Base-by-base conservation (phyloP, 768 basidiomycete species). In the Phaffia australis region DNA sequence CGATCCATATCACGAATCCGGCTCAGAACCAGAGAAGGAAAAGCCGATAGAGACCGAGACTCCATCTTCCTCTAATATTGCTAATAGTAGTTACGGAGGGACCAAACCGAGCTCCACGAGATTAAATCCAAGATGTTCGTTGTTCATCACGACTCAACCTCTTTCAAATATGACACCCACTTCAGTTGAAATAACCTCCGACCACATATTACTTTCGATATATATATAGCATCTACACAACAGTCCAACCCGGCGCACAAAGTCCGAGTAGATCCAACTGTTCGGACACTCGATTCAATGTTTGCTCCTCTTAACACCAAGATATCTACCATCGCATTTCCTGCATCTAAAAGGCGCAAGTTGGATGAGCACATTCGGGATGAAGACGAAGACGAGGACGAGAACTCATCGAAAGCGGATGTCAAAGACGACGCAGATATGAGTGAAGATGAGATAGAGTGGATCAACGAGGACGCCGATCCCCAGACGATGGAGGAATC, bases 281-380 rank as follows among this genome's bases (percentile, higher is more conserved):
- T 93, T 66, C 84, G 93, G 47, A 98, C 93, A 0, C 81, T 99
- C 19, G 94, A 98, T 73, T 91, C 91, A 0, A 95, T 72, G 71
- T 87, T 97, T 69, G 86, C 86, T 1, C 84, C 3, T 79, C 80
- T 7, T 82, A 78, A 72, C 60, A 60, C 66, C 73, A 70, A 60
- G 52, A 46, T 15, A 48, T 35, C 46, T 30, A 32, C 14, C 4
- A 50, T 8, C 59, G 8, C 18, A 46, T 42, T 11, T 35, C 46
- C 59, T 49, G 16, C 35, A 23, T 58, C 30, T 9, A 67, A 67
- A n/a, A 60, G 66, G 49, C 60, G 62, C 18, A 50, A 54, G 51
- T 32, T 56, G 19, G 35, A 42, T 46, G 54, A 64, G 14, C 54
- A 54, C 7, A 25, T 42, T 25, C 16, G 56, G 18, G 23, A 32